Percentiles rank a stretch among this genome's conserved stretches.
Conservation (phyloP, 306 rosid genomes). For the Ammopiptanthus mongolicus region DNA sequence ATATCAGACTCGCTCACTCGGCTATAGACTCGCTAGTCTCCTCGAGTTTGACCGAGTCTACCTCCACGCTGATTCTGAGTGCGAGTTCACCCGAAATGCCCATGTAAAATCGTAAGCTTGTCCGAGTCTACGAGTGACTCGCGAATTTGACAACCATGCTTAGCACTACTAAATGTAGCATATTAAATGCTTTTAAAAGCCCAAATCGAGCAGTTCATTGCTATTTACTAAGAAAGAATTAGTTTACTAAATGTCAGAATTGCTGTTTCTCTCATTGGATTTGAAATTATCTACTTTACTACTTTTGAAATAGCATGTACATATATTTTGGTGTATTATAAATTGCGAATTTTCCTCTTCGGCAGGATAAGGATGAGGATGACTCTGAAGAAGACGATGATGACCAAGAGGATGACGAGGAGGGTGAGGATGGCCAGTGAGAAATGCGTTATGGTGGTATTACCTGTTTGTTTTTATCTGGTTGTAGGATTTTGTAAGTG, state of each 20-base stretch:
- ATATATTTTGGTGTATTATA: neutral
- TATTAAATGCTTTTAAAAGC: neutral
- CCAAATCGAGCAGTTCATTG: neutral
- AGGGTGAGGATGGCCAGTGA: constrained; percentile 62
- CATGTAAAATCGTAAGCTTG: too few relatives aligned
- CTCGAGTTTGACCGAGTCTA: too few relatives aligned
- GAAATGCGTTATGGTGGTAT: constrained; percentile 5
- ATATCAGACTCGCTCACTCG: too few relatives aligned
- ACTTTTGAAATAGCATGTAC: neutral
- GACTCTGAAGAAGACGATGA: constrained; percentile 63
- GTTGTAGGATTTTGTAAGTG: constrained; percentile 50
- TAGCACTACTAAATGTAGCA: neutral
- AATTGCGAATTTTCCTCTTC: neutral
- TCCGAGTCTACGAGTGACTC: too few relatives aligned
- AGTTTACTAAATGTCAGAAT: neutral
- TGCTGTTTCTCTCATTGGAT: neutral
- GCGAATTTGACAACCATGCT: too few relatives aligned
- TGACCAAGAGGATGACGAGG: constrained; percentile 55
- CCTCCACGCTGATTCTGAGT: too few relatives aligned
- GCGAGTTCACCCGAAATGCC: too few relatives aligned
- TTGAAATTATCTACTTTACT: neutral
- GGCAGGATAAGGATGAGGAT: constrained; percentile 66
- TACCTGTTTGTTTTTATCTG: constrained; percentile 22
- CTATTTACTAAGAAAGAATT: neutral
- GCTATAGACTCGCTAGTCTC: too few relatives aligned